Conservation (phyloP, 108 stramenopile genomes). For the Nannochloropsis gaditana region DNA sequence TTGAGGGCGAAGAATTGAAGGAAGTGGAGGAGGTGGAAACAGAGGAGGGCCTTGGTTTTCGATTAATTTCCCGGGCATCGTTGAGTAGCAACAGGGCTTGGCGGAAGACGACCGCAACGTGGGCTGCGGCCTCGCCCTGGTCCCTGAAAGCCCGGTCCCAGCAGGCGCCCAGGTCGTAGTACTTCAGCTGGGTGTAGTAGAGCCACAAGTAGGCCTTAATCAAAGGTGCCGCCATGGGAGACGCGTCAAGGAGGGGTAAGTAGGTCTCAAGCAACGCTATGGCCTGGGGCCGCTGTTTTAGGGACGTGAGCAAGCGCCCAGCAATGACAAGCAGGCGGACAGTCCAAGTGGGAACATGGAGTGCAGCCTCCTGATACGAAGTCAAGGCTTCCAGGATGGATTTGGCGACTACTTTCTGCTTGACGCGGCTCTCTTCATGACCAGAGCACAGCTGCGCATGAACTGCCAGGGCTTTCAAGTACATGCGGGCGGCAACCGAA, state of each 20-base stretch:
- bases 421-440: not conserved
- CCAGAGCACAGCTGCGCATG: not conserved
- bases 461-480: not conserved
- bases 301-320: not conserved
- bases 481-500: conserved; percentile 1
- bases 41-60: not conserved
- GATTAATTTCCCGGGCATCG: not conserved
- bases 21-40: not conserved
- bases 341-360: not conserved
- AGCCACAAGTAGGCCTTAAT: not conserved
- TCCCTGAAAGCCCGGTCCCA: not conserved
- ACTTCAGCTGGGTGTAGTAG: not conserved
- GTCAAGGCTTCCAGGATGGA: not conserved
- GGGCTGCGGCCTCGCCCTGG: not conserved
- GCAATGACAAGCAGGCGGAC: not conserved
- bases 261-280: not conserved
- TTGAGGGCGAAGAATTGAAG: not conserved
- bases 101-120: not conserved
- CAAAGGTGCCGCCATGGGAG: not conserved
- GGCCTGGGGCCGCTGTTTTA: not conserved
- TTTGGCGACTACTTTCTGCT: not conserved
- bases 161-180: conserved; percentile 7
- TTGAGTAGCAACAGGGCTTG: not conserved
- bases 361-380: not conserved
- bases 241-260: not conserved